Evolutionary conservation across 331 rosid species (phyloP), one percentile per base, ranked within the genome.

Genomic region (Quercus tomentella): DNA sequence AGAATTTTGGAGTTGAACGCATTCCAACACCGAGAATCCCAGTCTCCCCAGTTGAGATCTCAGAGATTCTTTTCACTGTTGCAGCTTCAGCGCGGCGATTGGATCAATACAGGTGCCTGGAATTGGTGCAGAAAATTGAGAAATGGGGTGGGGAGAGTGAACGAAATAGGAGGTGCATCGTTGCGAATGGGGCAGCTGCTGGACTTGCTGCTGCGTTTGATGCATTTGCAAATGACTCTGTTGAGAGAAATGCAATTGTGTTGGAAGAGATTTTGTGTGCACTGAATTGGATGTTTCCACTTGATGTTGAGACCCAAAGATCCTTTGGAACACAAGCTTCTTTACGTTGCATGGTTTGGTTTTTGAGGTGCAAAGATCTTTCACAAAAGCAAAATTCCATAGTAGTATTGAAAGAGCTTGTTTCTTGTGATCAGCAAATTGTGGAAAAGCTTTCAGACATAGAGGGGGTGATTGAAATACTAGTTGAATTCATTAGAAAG

Each of bases 1-100:
- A 68, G n/a, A 79, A 73, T 35, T 65, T 79, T 37, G 96, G 96
- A 26, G 75, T 92, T 16, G 89, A 88, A 58, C 86, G 96, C 55
- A 86, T 91, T 18, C 96, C 97, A 3, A 91, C 97, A 0, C 96
- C 97, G 1, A 82, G 89, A 65, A 70, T 77, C 43, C 97, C 97
- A 1, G 21, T 92, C 76, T 73, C 72, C 12, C 77, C 88, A 4
- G 2, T 17, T 15, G 86, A 92, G 70, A 90, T 86, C 7, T 56
- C 76, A 0, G 89, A 90, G 43, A 76, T 80, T 80, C 86, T 87
- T 17, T 12, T 67, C 10, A 58, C 28, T 1, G 18, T 90, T 37
- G 67, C 60, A 67, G 83, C 74, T 5, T 81, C 87, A 0, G 69
- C 86, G 2, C 73, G n/a, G 20, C 45, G 37, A 11, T 28, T 81